Conservation (phyloP, 176 grass and related monocot species). For the Cymbopogon citratus region DNA sequence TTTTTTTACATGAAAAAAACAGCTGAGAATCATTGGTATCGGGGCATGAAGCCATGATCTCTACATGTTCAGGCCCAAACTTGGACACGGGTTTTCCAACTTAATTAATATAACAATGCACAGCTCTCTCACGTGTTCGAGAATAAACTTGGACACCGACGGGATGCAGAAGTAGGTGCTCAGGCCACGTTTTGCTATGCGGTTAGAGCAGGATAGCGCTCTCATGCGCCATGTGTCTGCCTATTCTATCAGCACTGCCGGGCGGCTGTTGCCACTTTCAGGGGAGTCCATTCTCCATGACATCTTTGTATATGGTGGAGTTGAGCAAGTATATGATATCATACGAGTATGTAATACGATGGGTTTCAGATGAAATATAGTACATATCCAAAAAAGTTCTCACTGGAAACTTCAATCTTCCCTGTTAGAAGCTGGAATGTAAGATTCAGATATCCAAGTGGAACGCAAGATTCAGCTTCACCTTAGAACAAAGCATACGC, state of each 20-base stretch:
- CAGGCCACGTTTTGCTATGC: background rate
- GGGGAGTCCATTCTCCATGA: background rate
- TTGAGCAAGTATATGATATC: slow-evolving; percentile 27
- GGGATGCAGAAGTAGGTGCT: background rate
- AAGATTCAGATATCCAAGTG: background rate
- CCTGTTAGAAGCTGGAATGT: background rate
- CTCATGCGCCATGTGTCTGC: background rate
- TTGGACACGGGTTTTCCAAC: background rate
- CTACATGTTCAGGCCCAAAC: background rate
- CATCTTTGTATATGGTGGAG: slow-evolving; percentile 11
- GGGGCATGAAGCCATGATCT: slow-evolving; percentile 19
- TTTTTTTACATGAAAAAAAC: background rate
- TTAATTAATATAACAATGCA: background rate
- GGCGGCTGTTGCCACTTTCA: slow-evolving; percentile 8
- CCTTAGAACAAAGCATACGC: background rate
- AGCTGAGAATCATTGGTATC: slow-evolving; percentile 40
- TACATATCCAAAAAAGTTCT: background rate
- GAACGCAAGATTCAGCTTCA: background rate
- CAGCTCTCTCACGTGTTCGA: background rate
- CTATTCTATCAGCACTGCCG: background rate
- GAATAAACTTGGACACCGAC: background rate
- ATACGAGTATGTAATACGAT: background rate
- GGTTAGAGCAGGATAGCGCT: background rate
- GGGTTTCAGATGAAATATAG: slow-evolving; percentile 25
- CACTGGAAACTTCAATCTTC: background rate